Evolutionary conservation across 108 stramenopile species (phyloP).

Genomic region (Pseudonitzschia multistriata): DNA sequence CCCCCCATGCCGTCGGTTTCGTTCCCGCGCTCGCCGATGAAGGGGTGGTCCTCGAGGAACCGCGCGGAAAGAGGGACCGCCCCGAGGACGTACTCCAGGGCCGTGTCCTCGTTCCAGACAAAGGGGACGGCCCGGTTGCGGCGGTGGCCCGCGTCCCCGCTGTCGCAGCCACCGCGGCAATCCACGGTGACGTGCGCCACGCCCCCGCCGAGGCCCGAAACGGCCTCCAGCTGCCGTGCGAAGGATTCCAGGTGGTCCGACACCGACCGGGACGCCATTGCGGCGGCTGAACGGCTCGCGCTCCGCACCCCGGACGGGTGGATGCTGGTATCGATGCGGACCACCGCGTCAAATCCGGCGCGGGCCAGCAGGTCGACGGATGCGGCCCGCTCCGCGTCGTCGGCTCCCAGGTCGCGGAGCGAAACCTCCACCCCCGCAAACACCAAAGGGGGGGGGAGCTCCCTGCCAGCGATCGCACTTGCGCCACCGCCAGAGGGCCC

Average conservation of each 20-base stretch:
- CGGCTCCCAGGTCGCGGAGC: not conserved
- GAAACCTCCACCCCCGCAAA: constrained; percentile 1
- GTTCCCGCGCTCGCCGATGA: not conserved
- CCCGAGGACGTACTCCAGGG: not conserved
- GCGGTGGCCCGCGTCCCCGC: not conserved
- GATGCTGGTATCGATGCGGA: not conserved
- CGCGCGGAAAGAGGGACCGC: constrained; percentile 1
- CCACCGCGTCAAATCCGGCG: not conserved
- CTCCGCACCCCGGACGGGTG: not conserved
- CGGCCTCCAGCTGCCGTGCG: not conserved
- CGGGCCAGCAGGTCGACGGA: not conserved
- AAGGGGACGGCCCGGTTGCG: no score
- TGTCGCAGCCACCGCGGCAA: not conserved
- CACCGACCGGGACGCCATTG: not conserved
- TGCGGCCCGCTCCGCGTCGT: not conserved
- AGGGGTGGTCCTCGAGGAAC: constrained; percentile 7
- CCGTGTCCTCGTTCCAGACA: not conserved
- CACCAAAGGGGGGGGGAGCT: not conserved
- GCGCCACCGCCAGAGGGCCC: not conserved
- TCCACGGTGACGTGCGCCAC: not conserved
- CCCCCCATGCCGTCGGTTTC: constrained; percentile 4
- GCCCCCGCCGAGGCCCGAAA: not conserved
- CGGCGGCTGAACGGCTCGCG: not conserved
- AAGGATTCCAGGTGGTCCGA: not conserved
- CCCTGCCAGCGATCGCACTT: not conserved